phyloP scores from a whole-genome alignment of 225 moss, liverwort and hornwort genomes.

The Polytrichum formosum region DNA sequence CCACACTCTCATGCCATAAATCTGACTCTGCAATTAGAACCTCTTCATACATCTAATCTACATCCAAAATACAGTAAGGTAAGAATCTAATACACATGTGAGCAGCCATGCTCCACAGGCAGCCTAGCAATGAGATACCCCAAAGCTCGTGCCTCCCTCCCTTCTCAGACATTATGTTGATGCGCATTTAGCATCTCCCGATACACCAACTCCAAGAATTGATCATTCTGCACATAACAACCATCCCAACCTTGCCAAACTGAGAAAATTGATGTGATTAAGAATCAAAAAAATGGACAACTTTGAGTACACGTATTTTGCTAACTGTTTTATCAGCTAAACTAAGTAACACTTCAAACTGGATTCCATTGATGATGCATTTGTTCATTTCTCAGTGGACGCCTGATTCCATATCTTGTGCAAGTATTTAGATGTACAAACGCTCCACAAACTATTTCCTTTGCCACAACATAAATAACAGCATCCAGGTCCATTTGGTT shows the following conservation, averaged over 20 bases:
- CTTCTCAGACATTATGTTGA: conserved; percentile 35
- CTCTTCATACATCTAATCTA: conserved; percentile 20
- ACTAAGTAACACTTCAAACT: too few species aligned
- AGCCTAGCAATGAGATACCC: conserved; percentile 5
- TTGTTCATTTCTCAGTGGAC: too few species aligned
- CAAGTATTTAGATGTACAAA: too few species aligned
- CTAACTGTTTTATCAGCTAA: too few species aligned
- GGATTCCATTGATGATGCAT: too few species aligned
- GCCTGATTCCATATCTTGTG: too few species aligned
- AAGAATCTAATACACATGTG: conserved; percentile 7
- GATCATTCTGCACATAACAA: conserved; percentile 70
- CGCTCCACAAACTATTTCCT: too few species aligned
- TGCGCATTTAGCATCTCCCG: conserved; percentile 82
- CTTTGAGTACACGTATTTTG: too few species aligned
- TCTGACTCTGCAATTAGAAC: conserved; percentile 16
- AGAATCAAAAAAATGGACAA: too few species aligned
- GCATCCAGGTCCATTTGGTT: too few species aligned
- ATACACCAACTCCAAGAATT: conserved; percentile 91
- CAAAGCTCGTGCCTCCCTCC: conserved; percentile 10
- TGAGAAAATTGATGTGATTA: too few species aligned
- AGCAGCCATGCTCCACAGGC: conserved; percentile 21
- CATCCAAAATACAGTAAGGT: conserved; percentile 27
- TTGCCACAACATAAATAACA: too few species aligned
- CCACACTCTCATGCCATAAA: conserved; percentile 20
- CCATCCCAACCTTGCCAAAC: conserved; percentile 2